Percentiles rank a stretch among this genome's conserved stretches.
These are phyloP conservation scores for Xylaria sp. DNA, from an alignment of 2,329 filamentous ascomycete species.

Conservation along the genomic window DNA sequence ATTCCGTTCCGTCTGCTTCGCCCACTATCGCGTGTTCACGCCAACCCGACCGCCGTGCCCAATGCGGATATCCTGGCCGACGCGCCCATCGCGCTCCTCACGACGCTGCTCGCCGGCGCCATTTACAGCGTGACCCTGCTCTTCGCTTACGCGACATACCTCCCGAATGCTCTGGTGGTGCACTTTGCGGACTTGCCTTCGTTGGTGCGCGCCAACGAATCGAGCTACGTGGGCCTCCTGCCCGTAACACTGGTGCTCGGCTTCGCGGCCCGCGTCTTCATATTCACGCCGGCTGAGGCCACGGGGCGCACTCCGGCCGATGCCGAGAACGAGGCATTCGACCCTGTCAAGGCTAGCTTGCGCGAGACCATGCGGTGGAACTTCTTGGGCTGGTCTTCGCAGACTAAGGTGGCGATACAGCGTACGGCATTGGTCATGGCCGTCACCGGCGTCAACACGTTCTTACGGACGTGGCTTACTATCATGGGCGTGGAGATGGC, in stretches of 20 bases:
- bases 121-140: constrained; percentile 82
- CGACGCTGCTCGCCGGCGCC: constrained; percentile 73
- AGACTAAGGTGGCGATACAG: constrained; percentile 71
- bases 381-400: constrained; percentile 73
- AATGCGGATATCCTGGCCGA: constrained; percentile 76
- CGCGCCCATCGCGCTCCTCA: constrained; percentile 69
- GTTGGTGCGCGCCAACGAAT: constrained; percentile 73
- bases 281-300: constrained; percentile 76
- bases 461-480: constrained; percentile 73
- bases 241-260: constrained; percentile 71
- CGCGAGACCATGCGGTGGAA: constrained; percentile 78
- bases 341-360: constrained; percentile 73
- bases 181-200: constrained; percentile 80
- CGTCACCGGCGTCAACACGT: constrained; percentile 68
- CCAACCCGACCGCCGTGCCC: constrained; percentile 62
- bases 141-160: constrained; percentile 73
- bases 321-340: constrained; percentile 64
- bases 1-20: constrained; percentile 82
- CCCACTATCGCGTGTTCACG: constrained; percentile 72
- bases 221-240: constrained; percentile 70
- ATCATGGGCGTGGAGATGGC: constrained; percentile 75
- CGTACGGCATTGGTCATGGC: constrained; percentile 71
- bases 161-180: constrained; percentile 77
- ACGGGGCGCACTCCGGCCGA: constrained; percentile 62
- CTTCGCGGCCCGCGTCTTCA: constrained; percentile 76